A percentile compares a stretch with the other conserved stretches of the same genome.
phyloP scores from a whole-genome alignment of 73 alveolate species.

The Halteria grandinella region DNA sequence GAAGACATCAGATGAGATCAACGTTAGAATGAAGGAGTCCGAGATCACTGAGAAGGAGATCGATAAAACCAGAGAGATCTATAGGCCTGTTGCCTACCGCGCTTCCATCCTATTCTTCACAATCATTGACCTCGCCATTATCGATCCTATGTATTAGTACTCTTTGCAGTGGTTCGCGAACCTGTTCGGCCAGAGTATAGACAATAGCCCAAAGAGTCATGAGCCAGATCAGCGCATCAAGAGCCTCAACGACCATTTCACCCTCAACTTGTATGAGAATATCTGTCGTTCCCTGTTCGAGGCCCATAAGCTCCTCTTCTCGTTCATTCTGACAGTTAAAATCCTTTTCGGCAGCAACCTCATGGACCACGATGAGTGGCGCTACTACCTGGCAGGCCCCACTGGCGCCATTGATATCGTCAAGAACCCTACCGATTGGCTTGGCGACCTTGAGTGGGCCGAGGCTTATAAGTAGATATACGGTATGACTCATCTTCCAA shows the following conservation, averaged over 20 bases:
- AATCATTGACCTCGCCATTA: constrained; percentile 96
- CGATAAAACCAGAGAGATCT: constrained; percentile 97
- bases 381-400: constrained; percentile 98
- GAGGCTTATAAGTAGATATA: constrained; percentile 90
- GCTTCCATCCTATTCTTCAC: constrained; percentile 99
- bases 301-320: constrained; percentile 96
- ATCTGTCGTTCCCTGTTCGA: constrained; percentile 99
- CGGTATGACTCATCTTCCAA: constrained; percentile 86
- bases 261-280: constrained; percentile 96
- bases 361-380: constrained; percentile 87
- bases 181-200: constrained; percentile 97
- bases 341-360: constrained; percentile 84
- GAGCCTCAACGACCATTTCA: constrained; percentile 94
- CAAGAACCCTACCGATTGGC: constrained; percentile 98
- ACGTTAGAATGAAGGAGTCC: constrained; percentile 95
- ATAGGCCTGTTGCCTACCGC: constrained; percentile 99
- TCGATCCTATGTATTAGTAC: constrained; percentile 98
- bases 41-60: constrained; percentile 96
- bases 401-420: constrained; percentile 92
- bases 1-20: constrained; percentile 96
- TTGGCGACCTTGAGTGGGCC: constrained; percentile 97
- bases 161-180: constrained; percentile 99
- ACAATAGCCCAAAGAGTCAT: constrained; percentile 96
- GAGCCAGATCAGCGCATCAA: constrained; percentile 93
- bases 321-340: constrained; percentile 96